Evolutionary conservation across 495 filamentous ascomycete genomes (phyloP), one percentile per base, ranked within the genome.

Genomic region (Penicillium verhagenii): DNA sequence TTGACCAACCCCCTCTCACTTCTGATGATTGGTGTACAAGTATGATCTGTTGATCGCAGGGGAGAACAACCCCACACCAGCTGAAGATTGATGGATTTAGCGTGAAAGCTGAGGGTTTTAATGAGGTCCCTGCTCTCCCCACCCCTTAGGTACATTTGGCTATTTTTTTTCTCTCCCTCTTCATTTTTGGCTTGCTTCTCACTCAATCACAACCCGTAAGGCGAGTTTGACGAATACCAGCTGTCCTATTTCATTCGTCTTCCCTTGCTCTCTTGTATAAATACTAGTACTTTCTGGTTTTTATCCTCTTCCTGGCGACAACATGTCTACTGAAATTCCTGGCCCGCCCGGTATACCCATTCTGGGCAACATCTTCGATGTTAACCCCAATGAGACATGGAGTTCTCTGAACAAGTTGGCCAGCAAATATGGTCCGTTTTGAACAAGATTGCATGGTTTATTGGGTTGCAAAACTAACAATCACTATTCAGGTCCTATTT

Each of bases 361-460:
- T 14, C 59, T 91, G 6, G 88, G 88, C 1, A 91, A 91, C 60
- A 62, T 90, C 44, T 80, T 82, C 35, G 80, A 87, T 50, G 58
- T 91, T 53, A 75, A 86, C 56, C 72, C 79, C 0, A 78, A 69
- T 43, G 81, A 89, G 50, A 81, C 83, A 7, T 83, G 82, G 79
- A 75, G 70, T 45, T 86, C 84, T 4, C 73, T 90, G 14, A 79
- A 81, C 59, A 76, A 77, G 14, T 71, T 91, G 19, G 80, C 86
- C 19, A 80, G 83, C 48, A 81, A 82, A 53, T 86, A 90, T 63
- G 83, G 84, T 79, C 54, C 58, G 62, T 53, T 16, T 7, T 5
- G 21, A 9, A 21, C 19, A 23, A 25, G 2, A 16, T 35, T n/a
- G 10, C 1, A 37, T 38, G 8, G 19, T 37, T 6, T 38, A 26